These are phyloP conservation scores for Cutaneotrichosporon sp. DNA, from an alignment of 1,284 basidiomycete genomes.

Conservation along the genomic window DNA sequence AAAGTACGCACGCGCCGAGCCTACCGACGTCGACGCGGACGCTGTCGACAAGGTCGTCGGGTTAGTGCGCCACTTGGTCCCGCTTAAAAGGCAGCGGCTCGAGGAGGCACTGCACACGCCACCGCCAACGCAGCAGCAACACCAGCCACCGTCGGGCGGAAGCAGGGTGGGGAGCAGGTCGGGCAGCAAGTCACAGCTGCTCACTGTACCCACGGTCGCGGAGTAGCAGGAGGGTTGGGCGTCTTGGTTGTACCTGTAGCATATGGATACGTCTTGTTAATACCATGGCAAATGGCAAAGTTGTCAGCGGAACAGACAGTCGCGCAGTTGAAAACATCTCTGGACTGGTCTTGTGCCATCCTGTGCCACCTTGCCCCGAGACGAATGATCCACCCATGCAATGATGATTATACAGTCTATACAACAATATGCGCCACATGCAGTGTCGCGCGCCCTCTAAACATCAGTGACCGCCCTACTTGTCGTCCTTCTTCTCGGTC, in stretches of 20 bases:
- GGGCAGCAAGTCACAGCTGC: background rate
- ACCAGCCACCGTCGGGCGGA: conserved; percentile 8
- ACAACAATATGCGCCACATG: background rate
- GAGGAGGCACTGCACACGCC: conserved; percentile 8
- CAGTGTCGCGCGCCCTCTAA: background rate
- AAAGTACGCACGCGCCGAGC: conserved; percentile 59
- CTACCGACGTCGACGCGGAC: conserved; percentile 64
- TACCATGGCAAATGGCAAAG: no score
- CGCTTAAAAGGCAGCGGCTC: conserved; percentile 1
- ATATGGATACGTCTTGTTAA: background rate
- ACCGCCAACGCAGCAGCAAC: conserved; percentile 2
- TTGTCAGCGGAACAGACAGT: no score
- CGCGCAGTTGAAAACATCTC: no score
- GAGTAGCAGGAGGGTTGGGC: conserved; percentile 1
- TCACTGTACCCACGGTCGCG: background rate
- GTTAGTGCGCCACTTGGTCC: conserved; percentile 50
- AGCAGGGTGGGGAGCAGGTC: conserved; percentile 9
- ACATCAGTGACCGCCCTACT: background rate
- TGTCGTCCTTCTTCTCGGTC: conserved; percentile 5
- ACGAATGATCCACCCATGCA: background rate
- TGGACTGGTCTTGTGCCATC: no score
- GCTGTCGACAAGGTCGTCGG: conserved; percentile 60
- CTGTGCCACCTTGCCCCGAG: background rate
- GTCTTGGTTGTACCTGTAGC: conserved; percentile 3
- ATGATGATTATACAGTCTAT: background rate